A percentile compares a stretch with the other conserved stretches of the same genome.
Conservation (phyloP, 192 early-diverging fungal species). For the Coemansia sp. region DNA sequence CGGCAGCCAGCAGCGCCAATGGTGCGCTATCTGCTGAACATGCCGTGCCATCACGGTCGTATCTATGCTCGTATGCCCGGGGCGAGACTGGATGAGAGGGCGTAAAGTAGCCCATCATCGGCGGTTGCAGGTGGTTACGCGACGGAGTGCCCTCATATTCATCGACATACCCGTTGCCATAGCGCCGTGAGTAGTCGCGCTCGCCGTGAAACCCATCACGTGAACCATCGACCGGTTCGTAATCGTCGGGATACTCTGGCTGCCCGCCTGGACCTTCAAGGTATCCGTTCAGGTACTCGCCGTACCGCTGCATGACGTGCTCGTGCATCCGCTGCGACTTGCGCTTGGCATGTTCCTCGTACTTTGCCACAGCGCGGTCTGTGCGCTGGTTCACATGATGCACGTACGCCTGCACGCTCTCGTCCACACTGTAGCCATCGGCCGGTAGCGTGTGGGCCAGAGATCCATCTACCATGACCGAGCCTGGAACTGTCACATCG, state of each 20-base stretch:
- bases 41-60: constrained; percentile 24
- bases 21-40: constrained; percentile 30
- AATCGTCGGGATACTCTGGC: constrained; percentile 11
- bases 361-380: constrained; percentile 39
- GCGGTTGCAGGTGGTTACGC: constrained; percentile 17
- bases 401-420: constrained; percentile 48
- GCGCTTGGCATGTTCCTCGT: constrained; percentile 42
- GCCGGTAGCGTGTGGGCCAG: neutral
- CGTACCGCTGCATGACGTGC: constrained; percentile 47
- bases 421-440: constrained; percentile 40
- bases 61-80: constrained; percentile 15
- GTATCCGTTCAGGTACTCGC: constrained; percentile 41
- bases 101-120: constrained; percentile 50
- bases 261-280: constrained; percentile 22
- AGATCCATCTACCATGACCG: neutral
- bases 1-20: constrained; percentile 15
- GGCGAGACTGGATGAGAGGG: constrained; percentile 28
- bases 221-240: neutral
- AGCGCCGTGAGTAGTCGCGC: constrained; percentile 7
- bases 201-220: constrained; percentile 11
- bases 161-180: constrained; percentile 13
- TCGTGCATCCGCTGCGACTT: constrained; percentile 53
- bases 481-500: constrained; percentile 29
- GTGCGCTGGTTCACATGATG: constrained; percentile 51
- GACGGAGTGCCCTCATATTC: constrained; percentile 17